Conservation (phyloP, 768 basidiomycete species). For the Boletales sp. region DNA sequence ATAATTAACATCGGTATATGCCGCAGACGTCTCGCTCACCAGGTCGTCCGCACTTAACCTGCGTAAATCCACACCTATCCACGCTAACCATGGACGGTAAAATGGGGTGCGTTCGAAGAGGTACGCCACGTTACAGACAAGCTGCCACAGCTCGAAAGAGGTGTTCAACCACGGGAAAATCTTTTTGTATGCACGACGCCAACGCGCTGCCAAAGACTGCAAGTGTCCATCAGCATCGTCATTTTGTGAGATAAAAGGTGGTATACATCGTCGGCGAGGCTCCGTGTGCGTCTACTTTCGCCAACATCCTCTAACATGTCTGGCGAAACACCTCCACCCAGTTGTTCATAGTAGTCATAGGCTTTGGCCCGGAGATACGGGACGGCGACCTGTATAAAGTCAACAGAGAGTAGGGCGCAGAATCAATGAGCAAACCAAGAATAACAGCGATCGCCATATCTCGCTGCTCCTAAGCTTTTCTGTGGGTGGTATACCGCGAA, state of each 20-base stretch:
- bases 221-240: slow-evolving; percentile 1
- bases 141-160: slow-evolving; percentile 74
- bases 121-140: slow-evolving; percentile 84
- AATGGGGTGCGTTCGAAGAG: slow-evolving; percentile 83
- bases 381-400: slow-evolving; percentile 57
- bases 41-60: slow-evolving; percentile 77
- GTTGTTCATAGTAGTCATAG: slow-evolving; percentile 84
- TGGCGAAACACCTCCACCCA: slow-evolving; percentile 78
- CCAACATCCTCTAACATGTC: slow-evolving; percentile 59
- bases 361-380: slow-evolving; percentile 89
- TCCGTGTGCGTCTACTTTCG: slow-evolving; percentile 41
- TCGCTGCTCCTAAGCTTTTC: slow-evolving; percentile 67
- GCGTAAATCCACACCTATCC: slow-evolving; percentile 81
- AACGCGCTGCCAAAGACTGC: slow-evolving; percentile 50
- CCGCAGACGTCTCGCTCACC: slow-evolving; percentile 40
- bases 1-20: slow-evolving; percentile 1
- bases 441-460: slow-evolving; percentile 70
- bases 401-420: background rate
- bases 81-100: slow-evolving; percentile 89
- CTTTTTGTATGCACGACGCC: slow-evolving; percentile 63
- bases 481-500: slow-evolving; percentile 58
- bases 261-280: slow-evolving; percentile 52
- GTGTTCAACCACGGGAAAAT: slow-evolving; percentile 83
- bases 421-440: slow-evolving; percentile 59
- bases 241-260: background rate